Evolutionary conservation across 2,329 filamentous ascomycete species (phyloP), one percentile per base, ranked within the genome.

Genomic region (Colletotrichum horii): DNA sequence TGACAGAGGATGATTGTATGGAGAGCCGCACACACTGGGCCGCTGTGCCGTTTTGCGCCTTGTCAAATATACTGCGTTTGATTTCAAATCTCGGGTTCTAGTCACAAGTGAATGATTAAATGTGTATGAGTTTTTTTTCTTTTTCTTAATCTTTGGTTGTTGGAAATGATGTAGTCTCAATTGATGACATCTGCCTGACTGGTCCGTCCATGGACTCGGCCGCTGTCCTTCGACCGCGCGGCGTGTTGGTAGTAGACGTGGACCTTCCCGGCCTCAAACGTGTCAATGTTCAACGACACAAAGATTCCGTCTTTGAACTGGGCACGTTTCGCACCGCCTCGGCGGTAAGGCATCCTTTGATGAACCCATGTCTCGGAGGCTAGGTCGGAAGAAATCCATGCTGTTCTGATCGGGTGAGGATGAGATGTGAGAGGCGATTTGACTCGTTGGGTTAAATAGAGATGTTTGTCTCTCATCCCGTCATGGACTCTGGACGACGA

Each of bases 41-140:
- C 58, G 19, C 16, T 24, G 43, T 36, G 70, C 73, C 70, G 58
- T 73, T 69, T 68, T 73, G 70, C 64, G 70, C 32, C 32, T 73
- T 58, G 70, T 73, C n/a, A 66, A 75, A 75, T 75, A 73, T 73
- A 73, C 28, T 73, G 52, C 56, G 56, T 73, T 75, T 68, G 69
- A 61, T 69, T 72, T 58, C 55, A 64, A 16, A 48, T 19, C 15
- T n/a, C 12, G 8, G 34, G 8, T 5, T 9, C 56, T n/a, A 28
- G 28, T 60, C 26, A 28, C 16, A 32, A 7, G 56, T 30, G 26
- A 60, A 48, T 48, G 32, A 34, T 14, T 34, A n/a, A 48, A 22
- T 22, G 43, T 22, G 43, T 48, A 22, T 48, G 43, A 6, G n/a
- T 15, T 36, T 36, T 3, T 48, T 22, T 48, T 48, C 9, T n/a